Evolutionary conservation across 2,329 filamentous ascomycete species (phyloP).

Genomic region (Xylaria hypoxylon): DNA sequence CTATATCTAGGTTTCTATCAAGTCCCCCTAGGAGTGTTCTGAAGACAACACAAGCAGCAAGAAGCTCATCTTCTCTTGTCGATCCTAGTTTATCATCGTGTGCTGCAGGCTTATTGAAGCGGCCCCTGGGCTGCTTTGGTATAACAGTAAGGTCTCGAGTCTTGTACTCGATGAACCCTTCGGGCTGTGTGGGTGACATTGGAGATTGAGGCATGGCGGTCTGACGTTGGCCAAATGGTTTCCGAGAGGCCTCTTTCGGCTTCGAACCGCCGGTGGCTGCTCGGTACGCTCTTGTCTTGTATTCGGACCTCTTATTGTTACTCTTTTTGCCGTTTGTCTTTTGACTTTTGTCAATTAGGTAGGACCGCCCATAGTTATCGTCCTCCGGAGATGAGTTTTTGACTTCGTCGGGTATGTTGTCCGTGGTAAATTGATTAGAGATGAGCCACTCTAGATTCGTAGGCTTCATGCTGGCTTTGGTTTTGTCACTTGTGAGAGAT

Average conservation of each 20-base stretch:
- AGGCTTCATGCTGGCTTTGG: conserved; percentile 44
- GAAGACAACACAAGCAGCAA: conserved; percentile 69
- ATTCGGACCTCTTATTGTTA: conserved; percentile 4
- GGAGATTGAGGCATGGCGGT: background rate
- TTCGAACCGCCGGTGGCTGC: conserved; percentile 13
- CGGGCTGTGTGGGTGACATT: conserved; percentile 18
- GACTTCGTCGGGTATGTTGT: conserved; percentile 58
- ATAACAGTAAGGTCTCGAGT: conserved; percentile 47
- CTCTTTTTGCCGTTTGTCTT: conserved; percentile 5
- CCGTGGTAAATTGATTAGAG: conserved; percentile 55
- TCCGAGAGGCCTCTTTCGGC: conserved; percentile 18
- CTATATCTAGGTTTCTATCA: conserved; percentile 70
- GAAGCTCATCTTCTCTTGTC: conserved; percentile 60
- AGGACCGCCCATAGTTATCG: conserved; percentile 46
- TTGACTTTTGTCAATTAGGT: conserved; percentile 25
- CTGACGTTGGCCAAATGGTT: background rate
- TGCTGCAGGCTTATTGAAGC: conserved; percentile 51
- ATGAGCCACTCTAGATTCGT: conserved; percentile 53
- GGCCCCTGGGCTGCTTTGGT: conserved; percentile 47
- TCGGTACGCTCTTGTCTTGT: background rate
- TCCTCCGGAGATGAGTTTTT: conserved; percentile 48
- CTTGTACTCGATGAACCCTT: conserved; percentile 47
- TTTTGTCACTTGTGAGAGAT: conserved; percentile 49
- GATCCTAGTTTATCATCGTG: conserved; percentile 51
- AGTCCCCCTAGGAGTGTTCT: conserved; percentile 70